Evolutionary conservation across 2,329 filamentous ascomycete species (phyloP).

Genomic region (Fusarium torulosum): DNA sequence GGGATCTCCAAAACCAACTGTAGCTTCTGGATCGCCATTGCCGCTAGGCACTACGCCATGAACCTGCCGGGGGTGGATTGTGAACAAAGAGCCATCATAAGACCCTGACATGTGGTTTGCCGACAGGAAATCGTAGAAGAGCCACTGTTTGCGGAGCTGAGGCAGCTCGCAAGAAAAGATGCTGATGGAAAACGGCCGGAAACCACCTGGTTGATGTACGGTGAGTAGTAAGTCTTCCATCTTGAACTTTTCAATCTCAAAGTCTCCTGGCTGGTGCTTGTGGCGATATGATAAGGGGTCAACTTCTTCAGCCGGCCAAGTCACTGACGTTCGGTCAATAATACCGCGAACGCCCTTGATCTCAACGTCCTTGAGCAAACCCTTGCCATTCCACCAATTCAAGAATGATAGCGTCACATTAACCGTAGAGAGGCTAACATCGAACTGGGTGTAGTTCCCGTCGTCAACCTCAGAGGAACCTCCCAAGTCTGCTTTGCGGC

Average conservation of each 20-base stretch:
- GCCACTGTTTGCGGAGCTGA: constrained; percentile 92
- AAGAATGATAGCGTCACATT: constrained; percentile 96
- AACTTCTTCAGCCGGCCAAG: constrained; percentile 71
- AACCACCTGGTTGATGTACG: constrained; percentile 87
- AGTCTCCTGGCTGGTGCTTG: constrained; percentile 90
- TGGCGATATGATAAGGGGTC: constrained; percentile 91
- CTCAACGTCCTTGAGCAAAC: constrained; percentile 89
- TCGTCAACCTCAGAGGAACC: constrained; percentile 64
- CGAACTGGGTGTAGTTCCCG: constrained; percentile 97
- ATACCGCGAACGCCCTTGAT: constrained; percentile 94
- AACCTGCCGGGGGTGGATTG: constrained; percentile 92
- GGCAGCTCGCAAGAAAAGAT: constrained; percentile 97
- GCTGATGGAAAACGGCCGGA: constrained; percentile 95
- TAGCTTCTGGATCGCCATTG: constrained; percentile 65
- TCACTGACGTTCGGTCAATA: constrained; percentile 87
- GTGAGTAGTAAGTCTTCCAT: constrained; percentile 94
- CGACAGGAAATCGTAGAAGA: constrained; percentile 97
- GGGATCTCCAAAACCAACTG: constrained; percentile 70
- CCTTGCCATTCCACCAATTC: constrained; percentile 99
- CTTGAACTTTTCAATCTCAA: constrained; percentile 97
- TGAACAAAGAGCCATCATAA: constrained; percentile 95
- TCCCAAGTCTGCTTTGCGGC: constrained; percentile 63
- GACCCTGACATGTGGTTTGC: constrained; percentile 97
- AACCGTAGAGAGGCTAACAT: constrained; percentile 92
- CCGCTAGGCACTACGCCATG: constrained; percentile 76